Base-by-base conservation (phyloP, 768 basidiomycete species). In the Suillus tomentosus region DNA sequence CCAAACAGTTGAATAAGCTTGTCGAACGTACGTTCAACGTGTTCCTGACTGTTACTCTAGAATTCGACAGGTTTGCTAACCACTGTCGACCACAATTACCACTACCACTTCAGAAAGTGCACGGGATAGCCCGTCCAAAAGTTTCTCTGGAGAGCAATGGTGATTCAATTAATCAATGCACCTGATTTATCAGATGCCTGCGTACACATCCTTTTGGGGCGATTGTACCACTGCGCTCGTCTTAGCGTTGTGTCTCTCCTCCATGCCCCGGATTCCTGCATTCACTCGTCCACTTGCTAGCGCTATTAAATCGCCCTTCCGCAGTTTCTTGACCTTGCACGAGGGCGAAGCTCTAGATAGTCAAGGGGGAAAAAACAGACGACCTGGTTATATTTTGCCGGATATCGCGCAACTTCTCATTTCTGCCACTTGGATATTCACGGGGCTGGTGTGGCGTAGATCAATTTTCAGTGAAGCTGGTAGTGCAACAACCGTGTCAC, bases 371-470 rank as follows among this genome's bases (percentile, higher is more conserved):
- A 48, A 53, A 37, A 22, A 0, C 43, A n/a, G 15, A 13, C 42
- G 66, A 66, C 31, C 53, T 58, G 63, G 69, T 0, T 61, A 70
- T 24, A 37, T 66, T 2, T 81, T 81, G 78, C 66, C 62, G 15
- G 79, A 74, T 19, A 64, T 81, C 2, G 77, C 77, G 9, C 76
- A 81, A 0, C 75, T 89, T 56, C 70, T 89, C 37, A 69, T 84
- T 31, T 85, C 86, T 0, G 65, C 77, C 0, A 77, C 85, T 4
- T 94, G 92, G 92, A 72, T 90, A 45, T 92, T 31, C 31, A 31
- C 31, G 1, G 31, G 5, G 31, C 31, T 31, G 31, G 31, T 31
- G 31, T 6, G 6, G 31, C 6, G 31, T 31, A 31, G 31, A 31
- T 31, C 31, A 31, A 31, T 6, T 31, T 31, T 31, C 31, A 31